Evolutionary conservation across 1,284 basidiomycete genomes (phyloP).

Genomic region (Cutaneotrichosporon spelunceum): DNA sequence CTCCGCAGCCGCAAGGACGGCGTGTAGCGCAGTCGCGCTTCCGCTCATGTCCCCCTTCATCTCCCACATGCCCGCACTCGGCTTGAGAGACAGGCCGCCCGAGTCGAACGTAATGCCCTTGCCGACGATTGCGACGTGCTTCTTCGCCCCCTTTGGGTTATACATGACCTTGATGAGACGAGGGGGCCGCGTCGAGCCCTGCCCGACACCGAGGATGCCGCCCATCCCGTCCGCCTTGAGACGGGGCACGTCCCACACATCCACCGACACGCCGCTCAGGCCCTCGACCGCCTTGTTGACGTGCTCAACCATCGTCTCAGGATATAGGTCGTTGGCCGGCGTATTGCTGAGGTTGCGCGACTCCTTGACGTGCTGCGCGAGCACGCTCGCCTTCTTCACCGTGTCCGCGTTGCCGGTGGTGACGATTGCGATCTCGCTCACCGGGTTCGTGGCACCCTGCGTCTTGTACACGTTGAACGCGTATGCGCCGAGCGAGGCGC

Average conservation of each 20-base stretch:
- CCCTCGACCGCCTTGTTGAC: slow-evolving; percentile 10
- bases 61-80: slow-evolving; percentile 18
- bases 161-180: slow-evolving; percentile 22
- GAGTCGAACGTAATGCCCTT: slow-evolving; percentile 26
- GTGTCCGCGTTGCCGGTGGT: slow-evolving; percentile 1
- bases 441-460: background rate
- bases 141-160: slow-evolving; percentile 7
- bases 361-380: slow-evolving; percentile 18
- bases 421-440: background rate
- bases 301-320: slow-evolving; percentile 13
- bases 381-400: slow-evolving; percentile 12
- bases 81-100: slow-evolving; percentile 24
- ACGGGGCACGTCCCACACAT: slow-evolving; percentile 22
- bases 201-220: slow-evolving; percentile 20
- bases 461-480: slow-evolving; percentile 11
- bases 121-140: slow-evolving; percentile 21
- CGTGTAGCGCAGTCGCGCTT: slow-evolving; percentile 18
- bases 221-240: slow-evolving; percentile 11
- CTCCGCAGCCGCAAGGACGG: slow-evolving; percentile 23
- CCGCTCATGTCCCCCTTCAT: slow-evolving; percentile 28
- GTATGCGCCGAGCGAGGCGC: slow-evolving; percentile 13
- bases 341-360: slow-evolving; percentile 20
- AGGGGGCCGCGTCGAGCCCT: slow-evolving; percentile 18
- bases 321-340: slow-evolving; percentile 18
- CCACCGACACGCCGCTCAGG: slow-evolving; percentile 12